Base-by-base conservation (phyloP, 2,329 filamentous ascomycete species). In the Diaporthe citriasiana region DNA sequence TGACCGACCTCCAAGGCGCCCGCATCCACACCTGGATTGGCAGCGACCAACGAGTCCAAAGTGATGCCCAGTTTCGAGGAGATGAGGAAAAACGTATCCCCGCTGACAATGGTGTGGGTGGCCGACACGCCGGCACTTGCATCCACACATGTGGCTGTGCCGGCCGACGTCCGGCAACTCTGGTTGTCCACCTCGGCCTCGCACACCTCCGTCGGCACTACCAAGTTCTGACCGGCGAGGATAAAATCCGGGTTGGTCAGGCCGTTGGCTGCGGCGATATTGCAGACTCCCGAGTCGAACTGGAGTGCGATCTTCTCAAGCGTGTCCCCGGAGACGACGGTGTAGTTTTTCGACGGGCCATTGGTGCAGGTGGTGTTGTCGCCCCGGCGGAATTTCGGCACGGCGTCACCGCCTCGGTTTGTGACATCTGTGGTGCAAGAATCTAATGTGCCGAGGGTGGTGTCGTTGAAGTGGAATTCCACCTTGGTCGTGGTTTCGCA, bases 241-340 rank as follows among this genome's bases (percentile, higher is more conserved):
- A 71, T 38, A 13, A 63, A 71, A 45, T 71, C 70, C 1, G 70
- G 70, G 9, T 71, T 53, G 17, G 42, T 42, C 17, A 71, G 22
- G 7, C 70, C 45, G 30, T 47, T 63, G 55, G 70, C 70, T 2
- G 12, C 1, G 33, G 70, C 70, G 56, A 71, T 63, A 33, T 71
- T 71, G 70, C 70, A 71, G 55, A 71, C 70, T 1, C 70, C 70
- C 4, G 70, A 63, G 30, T 60, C 47, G 45, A 63, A 71, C n/a
- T 63, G 42, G 33, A 40, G 30, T 10, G 70, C 70, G 22, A 71
- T 71, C 56, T 65, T 65, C 70, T 71, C 70, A 22, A 71, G 55
- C 13, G 70, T 63, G 6, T 71, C 70, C n/a, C 45, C 45, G 10
- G 70, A 33, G 22, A 15, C 45, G 22, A 71, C 70, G 33, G 70